Percentiles rank a stretch among this genome's conserved stretches.
Conservation (phyloP, 306 rosid species). For the Sophora flavescens region DNA sequence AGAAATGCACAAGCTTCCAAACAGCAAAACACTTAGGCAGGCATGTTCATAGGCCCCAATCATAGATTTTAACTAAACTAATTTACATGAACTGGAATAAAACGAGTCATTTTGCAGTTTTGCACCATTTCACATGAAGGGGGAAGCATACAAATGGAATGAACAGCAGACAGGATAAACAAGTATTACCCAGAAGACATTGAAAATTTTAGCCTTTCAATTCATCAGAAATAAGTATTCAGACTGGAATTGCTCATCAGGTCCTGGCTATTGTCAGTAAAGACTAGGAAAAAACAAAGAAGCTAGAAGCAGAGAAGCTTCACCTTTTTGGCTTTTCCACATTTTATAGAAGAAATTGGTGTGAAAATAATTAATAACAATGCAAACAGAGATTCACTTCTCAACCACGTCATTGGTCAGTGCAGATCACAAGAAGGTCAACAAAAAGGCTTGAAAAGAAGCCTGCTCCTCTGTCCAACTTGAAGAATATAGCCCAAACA, state of each 20-base stretch:
- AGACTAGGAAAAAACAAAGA: constrained; percentile 12
- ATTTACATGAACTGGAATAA: constrained; percentile 28
- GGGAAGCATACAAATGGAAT: constrained; percentile 25
- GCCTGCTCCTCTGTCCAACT: constrained; percentile 33
- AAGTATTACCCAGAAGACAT: no score
- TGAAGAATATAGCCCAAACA: constrained; percentile 5
- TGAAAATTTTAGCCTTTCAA: no score
- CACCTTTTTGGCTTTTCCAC: constrained; percentile 2
- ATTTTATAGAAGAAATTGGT: constrained; percentile 17
- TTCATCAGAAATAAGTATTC: not conserved
- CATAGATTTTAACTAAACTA: constrained; percentile 37
- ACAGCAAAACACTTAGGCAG: constrained; percentile 10
- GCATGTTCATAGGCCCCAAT: not conserved
- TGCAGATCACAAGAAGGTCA: constrained; percentile 22
- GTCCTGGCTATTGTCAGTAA: not conserved
- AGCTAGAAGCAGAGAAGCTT: constrained; percentile 4
- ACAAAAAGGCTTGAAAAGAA: constrained; percentile 28
- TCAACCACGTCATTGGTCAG: constrained; percentile 16
- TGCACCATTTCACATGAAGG: constrained; percentile 32
- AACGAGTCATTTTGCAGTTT: constrained; percentile 14
- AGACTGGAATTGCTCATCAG: constrained; percentile 9
- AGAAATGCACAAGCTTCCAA: constrained; percentile 35
- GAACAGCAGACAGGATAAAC: constrained; percentile 23
- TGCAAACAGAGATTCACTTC: constrained; percentile 22
- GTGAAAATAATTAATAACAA: constrained; percentile 15